Evolutionary conservation across 1,139 yeast genomes (phyloP).

Genomic region (Protomyces inouyei): DNA sequence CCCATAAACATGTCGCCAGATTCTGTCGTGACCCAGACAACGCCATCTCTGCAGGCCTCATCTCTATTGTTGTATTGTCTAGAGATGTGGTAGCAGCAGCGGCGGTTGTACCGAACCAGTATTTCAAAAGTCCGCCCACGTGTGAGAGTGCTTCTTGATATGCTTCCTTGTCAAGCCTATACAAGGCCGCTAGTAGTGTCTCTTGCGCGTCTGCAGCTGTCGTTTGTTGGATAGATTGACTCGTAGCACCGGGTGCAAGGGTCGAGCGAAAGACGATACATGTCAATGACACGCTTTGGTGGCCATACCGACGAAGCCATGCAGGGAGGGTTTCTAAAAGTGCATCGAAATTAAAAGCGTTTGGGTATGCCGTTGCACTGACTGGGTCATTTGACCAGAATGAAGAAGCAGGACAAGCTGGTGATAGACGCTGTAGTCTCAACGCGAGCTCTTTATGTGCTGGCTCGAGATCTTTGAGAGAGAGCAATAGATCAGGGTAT

Average conservation of each 20-base stretch:
- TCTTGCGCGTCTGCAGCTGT: background rate
- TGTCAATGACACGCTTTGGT: background rate
- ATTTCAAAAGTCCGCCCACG: background rate
- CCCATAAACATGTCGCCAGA: constrained; percentile 3
- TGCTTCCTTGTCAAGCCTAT: background rate
- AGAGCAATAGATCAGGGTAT: background rate
- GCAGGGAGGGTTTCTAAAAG: background rate
- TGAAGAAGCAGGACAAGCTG: background rate
- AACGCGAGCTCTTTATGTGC: background rate
- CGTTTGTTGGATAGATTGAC: background rate
- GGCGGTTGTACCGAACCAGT: background rate
- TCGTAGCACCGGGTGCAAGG: background rate
- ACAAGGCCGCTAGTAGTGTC: background rate
- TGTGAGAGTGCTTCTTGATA: background rate
- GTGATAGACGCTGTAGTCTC: background rate
- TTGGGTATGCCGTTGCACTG: background rate
- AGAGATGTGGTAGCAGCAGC: background rate
- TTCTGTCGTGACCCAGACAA: background rate
- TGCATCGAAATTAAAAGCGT: background rate
- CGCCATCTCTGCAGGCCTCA: background rate
- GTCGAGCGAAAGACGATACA: background rate
- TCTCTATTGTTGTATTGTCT: background rate
- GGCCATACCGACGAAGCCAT: background rate
- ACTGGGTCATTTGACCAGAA: background rate
- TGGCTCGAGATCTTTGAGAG: background rate